Base-by-base conservation (phyloP, 2,329 filamentous ascomycete species). In the Didymella exigua region DNA sequence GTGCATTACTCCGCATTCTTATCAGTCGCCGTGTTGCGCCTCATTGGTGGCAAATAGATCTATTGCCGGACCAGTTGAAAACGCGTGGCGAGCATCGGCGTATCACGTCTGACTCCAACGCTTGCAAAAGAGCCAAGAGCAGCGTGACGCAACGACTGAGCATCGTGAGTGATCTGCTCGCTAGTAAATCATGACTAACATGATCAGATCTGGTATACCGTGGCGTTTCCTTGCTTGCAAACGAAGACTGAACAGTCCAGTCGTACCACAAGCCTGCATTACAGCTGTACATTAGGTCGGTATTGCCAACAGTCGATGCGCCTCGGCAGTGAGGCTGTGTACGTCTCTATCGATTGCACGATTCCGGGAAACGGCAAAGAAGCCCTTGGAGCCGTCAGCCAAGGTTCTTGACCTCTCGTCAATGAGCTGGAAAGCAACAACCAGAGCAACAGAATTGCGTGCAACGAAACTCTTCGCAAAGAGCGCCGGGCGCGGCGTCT, bases 301-400 rank as follows among this genome's bases (percentile, higher is more conserved):
- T 53, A 21, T 21, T 58, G 62, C 62, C 60, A 67, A 68, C 51
- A 60, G 56, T 55, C 63, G 48, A 68, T 54, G 54, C 34, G 54
- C 64, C 65, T 74, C 59, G 70, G 71, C 70, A 63, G 58, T 56
- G 65, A 60, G 68, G 64, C 66, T 63, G 62, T 64, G 67, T 47
- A 40, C 33, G 44, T 43, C 54, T 45, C 34, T 27, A 14, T 42
- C 43, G 55, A 58, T 56, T 55, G 56, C 38, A 38, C 49, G 31
- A 62, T 56, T 38, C 64, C 60, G 58, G 59, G 48, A 63, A 63
- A 43, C 56, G 61, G 66, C 61, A 63, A 64, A 59, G 55, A 48
- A 45, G 31, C 58, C 60, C 66, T 73, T 71, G 69, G 69, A 51
- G 16, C 60, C 57, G 67, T 66, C 56, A 70, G 71, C 71, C 71